Evolutionary conservation across 2,329 filamentous ascomycete genomes (phyloP).

Genomic region (Cladosporium cucumerinum): DNA sequence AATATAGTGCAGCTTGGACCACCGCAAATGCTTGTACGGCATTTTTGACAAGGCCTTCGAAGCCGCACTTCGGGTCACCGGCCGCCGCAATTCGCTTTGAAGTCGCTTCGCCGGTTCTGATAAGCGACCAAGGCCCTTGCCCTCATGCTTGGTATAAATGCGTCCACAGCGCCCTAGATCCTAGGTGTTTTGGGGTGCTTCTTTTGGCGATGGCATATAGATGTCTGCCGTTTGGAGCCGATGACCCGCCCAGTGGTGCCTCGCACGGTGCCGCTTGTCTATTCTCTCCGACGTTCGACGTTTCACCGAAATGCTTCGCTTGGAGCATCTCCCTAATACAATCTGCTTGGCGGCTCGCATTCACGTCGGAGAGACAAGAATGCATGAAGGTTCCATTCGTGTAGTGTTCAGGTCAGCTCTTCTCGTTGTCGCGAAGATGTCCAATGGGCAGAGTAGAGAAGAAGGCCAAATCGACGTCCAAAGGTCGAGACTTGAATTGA

Average conservation of each 20-base stretch:
- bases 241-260: not conserved
- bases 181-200: not conserved
- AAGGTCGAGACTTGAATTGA: not conserved
- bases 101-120: not conserved
- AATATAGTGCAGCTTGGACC: conserved; percentile 11
- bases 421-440: not conserved
- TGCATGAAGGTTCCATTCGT: not conserved
- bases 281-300: conserved; percentile 2
- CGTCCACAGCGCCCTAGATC: not conserved
- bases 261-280: conserved; percentile 9
- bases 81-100: not conserved
- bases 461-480: not conserved
- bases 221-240: conserved; percentile 2
- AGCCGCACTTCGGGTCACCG: not conserved
- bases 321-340: not conserved
- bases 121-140: not conserved
- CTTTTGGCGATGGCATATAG: not conserved
- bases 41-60: not conserved
- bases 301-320: conserved; percentile 9
- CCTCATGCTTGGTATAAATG: conserved; percentile 1
- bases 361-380: not conserved
- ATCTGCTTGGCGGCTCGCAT: not conserved
- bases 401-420: not conserved
- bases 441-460: not conserved
- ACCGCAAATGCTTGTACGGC: conserved; percentile 11